phyloP scores from a whole-genome alignment of 2,329 filamentous ascomycete genomes.

The Pleoardoris graminearum region DNA sequence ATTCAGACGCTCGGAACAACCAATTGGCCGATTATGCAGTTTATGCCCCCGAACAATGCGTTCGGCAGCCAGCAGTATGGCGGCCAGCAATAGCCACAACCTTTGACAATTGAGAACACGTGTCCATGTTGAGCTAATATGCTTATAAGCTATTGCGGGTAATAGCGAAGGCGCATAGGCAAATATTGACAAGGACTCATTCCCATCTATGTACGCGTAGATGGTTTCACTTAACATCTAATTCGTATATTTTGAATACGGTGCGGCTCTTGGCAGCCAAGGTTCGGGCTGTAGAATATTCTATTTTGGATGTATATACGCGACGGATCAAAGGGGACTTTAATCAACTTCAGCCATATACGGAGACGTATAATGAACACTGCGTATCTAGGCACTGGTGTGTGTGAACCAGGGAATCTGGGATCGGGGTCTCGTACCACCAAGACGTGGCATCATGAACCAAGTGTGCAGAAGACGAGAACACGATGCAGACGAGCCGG shows the following conservation, averaged over 20 bases:
- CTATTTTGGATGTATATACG: background rate
- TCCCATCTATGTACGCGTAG: background rate
- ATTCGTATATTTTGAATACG: background rate
- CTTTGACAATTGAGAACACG: background rate
- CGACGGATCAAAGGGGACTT: background rate
- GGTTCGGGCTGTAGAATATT: background rate
- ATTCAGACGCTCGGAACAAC: slow-evolving; percentile 24
- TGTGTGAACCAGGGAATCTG: background rate
- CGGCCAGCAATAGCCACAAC: background rate
- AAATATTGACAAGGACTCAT: background rate
- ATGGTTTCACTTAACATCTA: background rate
- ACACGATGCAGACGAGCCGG: background rate
- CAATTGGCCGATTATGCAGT: slow-evolving; percentile 38
- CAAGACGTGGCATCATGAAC: background rate
- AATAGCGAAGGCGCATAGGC: slow-evolving; percentile 1
- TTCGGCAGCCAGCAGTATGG: slow-evolving; percentile 20
- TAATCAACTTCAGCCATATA: no score
- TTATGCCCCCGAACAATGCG: slow-evolving; percentile 27
- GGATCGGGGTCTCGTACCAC: background rate
- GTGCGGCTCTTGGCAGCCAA: slow-evolving; percentile 2
- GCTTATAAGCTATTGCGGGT: background rate
- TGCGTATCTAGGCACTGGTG: no score
- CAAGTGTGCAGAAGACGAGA: background rate
- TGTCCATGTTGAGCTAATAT: background rate
- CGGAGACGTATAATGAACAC: no score